A percentile compares a stretch with the other conserved stretches of the same genome.
These are phyloP conservation scores for Zygotorulaspora danielsina DNA, from an alignment of 805 yeast species.

Conservation along the genomic window DNA sequence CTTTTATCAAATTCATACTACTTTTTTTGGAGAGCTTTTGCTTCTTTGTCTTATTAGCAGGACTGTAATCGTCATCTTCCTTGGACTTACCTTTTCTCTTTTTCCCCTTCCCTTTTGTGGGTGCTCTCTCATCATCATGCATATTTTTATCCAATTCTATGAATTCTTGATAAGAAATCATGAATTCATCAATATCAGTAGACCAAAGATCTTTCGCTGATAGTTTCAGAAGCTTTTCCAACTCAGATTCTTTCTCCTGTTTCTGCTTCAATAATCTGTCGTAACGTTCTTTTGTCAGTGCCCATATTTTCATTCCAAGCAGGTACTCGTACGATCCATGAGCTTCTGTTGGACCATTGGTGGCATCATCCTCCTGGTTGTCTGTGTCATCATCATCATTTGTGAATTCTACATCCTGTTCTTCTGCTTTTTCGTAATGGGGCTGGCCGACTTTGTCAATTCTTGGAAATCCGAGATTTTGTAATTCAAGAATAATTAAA, in stretches of 20 bases:
- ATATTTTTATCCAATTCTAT: conserved; percentile 59
- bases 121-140: conserved; percentile 48
- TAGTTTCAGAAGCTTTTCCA: conserved; percentile 58
- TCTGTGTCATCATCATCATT: conserved; percentile 41
- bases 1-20: conserved; percentile 23
- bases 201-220: conserved; percentile 88
- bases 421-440: conserved; percentile 42
- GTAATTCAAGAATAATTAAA: conserved; percentile 59
- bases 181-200: conserved; percentile 72
- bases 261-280: conserved; percentile 71
- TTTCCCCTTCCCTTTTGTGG: conserved; percentile 41
- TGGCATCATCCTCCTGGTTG: conserved; percentile 33
- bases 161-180: conserved; percentile 61
- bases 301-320: conserved; percentile 90
- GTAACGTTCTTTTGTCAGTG: conserved; percentile 85
- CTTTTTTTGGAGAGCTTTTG: conserved; percentile 21
- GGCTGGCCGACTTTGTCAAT: conserved; percentile 69
- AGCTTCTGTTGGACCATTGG: conserved; percentile 46
- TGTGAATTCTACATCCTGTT: conserved; percentile 37
- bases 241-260: conserved; percentile 66
- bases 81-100: conserved; percentile 27
- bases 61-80: conserved; percentile 35
- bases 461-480: conserved; percentile 64
- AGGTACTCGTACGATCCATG: conserved; percentile 77
- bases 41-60: conserved; percentile 24